phyloP scores from a whole-genome alignment of 2,329 filamentous ascomycete genomes.

The Diaporthe vaccinii region DNA sequence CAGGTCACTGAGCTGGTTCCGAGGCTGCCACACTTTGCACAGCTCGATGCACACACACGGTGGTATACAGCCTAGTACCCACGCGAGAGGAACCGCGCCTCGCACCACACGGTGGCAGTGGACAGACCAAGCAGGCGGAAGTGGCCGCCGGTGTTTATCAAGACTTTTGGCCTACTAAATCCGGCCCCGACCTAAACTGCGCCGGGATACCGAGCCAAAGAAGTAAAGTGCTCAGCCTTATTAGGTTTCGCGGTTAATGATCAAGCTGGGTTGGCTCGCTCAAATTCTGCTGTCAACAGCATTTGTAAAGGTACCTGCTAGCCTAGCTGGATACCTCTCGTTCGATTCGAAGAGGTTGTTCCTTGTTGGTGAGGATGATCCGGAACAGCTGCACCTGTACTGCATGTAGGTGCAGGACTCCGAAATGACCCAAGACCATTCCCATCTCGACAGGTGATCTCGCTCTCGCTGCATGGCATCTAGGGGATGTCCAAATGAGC shows the following conservation, averaged over 20 bases:
- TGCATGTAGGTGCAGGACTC: not conserved
- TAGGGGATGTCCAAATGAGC: not conserved
- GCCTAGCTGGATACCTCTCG: not conserved
- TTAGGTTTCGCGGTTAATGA: constrained; percentile 24
- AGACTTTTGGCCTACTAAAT: constrained; percentile 12
- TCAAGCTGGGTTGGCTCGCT: not conserved
- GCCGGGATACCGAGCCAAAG: constrained; percentile 19
- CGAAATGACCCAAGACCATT: not conserved
- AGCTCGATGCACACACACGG: not conserved
- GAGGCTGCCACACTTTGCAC: constrained; percentile 6
- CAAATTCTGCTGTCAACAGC: constrained; percentile 16
- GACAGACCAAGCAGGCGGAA: constrained; percentile 18
- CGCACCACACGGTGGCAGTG: constrained; percentile 17
- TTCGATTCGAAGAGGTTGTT: not conserved
- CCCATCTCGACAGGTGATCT: not conserved
- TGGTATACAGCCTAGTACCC: not conserved
- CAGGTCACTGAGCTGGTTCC: constrained; percentile 24
- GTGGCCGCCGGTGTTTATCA: constrained; percentile 20
- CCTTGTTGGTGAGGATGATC: not conserved
- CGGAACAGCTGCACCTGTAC: not conserved
- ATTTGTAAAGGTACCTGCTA: constrained; percentile 1
- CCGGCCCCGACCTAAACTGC: constrained; percentile 22
- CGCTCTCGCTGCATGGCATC: not conserved
- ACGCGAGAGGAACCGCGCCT: constrained; percentile 1
- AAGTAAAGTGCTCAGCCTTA: constrained; percentile 15